A percentile compares a stretch with the other conserved stretches of the same genome.
Evolutionary conservation across 495 filamentous ascomycete species (phyloP).

Genomic region (Achaetomiella virescens): DNA sequence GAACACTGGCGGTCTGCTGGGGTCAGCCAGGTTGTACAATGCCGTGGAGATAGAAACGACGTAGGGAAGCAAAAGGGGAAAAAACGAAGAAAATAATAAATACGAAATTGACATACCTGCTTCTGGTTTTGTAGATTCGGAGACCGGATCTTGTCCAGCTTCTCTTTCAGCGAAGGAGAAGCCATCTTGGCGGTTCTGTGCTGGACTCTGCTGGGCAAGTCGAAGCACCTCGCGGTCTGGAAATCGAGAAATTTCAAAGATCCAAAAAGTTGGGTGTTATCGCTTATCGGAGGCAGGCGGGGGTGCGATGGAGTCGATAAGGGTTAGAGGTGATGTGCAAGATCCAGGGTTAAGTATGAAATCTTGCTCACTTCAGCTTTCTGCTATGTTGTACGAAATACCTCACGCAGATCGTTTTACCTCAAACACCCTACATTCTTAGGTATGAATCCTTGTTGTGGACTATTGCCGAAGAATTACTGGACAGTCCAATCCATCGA

Average conservation of each 20-base stretch:
- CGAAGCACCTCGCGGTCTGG: constrained; percentile 12
- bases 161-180: constrained; percentile 70
- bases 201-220: constrained; percentile 17
- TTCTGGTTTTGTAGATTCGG: constrained; percentile 94
- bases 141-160: constrained; percentile 91
- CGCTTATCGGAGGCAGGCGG: constrained; percentile 19
- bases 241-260: constrained; percentile 24
- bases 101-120: constrained; percentile 51
- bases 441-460: no score
- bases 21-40: constrained; percentile 15
- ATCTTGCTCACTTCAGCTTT: no score
- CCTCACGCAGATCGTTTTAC: no score
- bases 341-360: no score
- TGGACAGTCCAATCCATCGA: constrained; percentile 17
- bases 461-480: no score
- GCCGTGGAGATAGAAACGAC: no score
- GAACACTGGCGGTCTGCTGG: constrained; percentile 72
- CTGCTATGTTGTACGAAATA: no score
- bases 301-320: constrained; percentile 19
- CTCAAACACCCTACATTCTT: no score
- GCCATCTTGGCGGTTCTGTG: constrained; percentile 35
- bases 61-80: neutral
- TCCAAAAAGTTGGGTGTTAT: constrained; percentile 29
- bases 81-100: neutral
- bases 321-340: constrained; percentile 7